Conservation (phyloP, 2,329 filamentous ascomycete species). For the Aureobasidium sp. region DNA sequence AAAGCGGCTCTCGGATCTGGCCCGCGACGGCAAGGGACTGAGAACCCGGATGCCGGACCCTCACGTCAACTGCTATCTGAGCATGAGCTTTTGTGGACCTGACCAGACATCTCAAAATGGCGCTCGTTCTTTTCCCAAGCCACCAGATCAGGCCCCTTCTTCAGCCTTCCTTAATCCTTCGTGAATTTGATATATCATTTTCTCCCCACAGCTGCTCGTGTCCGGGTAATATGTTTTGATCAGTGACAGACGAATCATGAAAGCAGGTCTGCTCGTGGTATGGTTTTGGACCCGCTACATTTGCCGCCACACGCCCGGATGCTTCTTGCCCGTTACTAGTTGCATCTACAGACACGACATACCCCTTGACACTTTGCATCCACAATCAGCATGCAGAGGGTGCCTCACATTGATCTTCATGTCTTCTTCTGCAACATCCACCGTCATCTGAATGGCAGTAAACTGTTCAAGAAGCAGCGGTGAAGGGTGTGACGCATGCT, state of each 20-base stretch:
- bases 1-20: background rate
- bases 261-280: background rate
- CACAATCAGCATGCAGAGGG: background rate
- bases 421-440: background rate
- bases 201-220: background rate
- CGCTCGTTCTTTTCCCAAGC: constrained; percentile 1
- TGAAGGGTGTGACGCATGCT: constrained; percentile 7
- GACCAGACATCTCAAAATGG: background rate
- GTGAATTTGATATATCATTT: background rate
- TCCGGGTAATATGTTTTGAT: background rate
- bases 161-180: background rate
- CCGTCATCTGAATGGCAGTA: background rate
- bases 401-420: constrained; percentile 10
- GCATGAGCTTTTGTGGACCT: background rate
- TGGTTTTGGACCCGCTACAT: background rate
- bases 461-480: constrained; percentile 5
- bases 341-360: background rate
- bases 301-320: background rate
- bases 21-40: constrained; percentile 6
- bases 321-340: background rate
- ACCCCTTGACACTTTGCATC: constrained; percentile 8
- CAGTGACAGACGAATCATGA: background rate
- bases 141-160: background rate
- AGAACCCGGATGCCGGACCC: constrained; percentile 7
- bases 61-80: background rate